A percentile compares a stretch with the other conserved stretches of the same genome.
These are phyloP conservation scores for Extremus antarcticus DNA, from an alignment of 495 filamentous ascomycete species.

Conservation along the genomic window DNA sequence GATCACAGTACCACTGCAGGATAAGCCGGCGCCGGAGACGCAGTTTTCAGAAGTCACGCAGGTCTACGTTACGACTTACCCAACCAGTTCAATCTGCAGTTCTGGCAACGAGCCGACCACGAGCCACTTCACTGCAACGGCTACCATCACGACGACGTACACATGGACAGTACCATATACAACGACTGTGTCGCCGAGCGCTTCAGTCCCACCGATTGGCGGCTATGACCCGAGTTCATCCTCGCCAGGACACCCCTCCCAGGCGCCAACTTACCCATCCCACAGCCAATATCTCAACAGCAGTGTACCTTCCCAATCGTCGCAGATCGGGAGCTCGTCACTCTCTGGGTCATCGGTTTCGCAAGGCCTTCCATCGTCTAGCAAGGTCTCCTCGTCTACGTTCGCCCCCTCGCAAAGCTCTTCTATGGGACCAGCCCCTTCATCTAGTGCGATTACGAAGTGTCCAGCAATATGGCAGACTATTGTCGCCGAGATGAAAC, in stretches of 20 bases:
- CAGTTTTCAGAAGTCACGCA: neutral
- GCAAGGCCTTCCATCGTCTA: too few relatives aligned
- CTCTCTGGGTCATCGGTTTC: too few relatives aligned
- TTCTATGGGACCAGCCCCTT: neutral
- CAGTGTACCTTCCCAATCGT: too few relatives aligned
- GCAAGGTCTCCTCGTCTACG: neutral
- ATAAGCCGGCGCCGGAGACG: neutral
- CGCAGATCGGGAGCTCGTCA: too few relatives aligned
- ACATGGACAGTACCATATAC: neutral
- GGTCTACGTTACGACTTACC: neutral
- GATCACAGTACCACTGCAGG: neutral
- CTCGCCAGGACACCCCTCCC: neutral
- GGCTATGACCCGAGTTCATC: neutral
- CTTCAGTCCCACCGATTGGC: neutral
- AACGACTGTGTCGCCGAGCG: neutral
- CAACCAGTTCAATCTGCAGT: neutral
- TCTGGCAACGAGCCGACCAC: neutral
- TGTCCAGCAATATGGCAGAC: constrained; percentile 1
- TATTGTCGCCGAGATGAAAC: constrained; percentile 1
- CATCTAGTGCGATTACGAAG: neutral
- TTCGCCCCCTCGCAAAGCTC: neutral
- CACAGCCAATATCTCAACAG: too few relatives aligned
- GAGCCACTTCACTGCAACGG: neutral
- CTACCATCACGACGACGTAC: neutral
- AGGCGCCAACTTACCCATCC: neutral